Evolutionary conservation across 768 basidiomycete genomes (phyloP).

Genomic region (Pisolithus microcarpus): DNA sequence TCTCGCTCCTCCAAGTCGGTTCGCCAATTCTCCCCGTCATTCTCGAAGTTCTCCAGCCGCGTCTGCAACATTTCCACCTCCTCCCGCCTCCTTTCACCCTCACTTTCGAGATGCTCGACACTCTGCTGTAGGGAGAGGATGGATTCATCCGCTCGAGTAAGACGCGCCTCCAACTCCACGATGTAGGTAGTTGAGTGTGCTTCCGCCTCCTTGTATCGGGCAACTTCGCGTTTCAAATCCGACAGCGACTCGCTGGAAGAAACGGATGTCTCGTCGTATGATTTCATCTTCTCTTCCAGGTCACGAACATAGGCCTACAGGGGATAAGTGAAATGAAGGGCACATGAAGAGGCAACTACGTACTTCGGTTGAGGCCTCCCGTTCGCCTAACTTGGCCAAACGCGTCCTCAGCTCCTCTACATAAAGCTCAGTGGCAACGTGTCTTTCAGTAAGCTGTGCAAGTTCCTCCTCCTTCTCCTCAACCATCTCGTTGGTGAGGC

Average conservation of each 20-base stretch:
- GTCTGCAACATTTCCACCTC: constrained; percentile 66
- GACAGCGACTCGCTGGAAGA: constrained; percentile 71
- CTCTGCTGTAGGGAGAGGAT: constrained; percentile 58
- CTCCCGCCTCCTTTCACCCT: constrained; percentile 64
- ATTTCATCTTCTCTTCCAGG: constrained; percentile 85
- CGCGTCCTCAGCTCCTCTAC: constrained; percentile 79
- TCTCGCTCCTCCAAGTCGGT: constrained; percentile 82
- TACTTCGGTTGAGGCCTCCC: constrained; percentile 90
- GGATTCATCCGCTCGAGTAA: constrained; percentile 74
- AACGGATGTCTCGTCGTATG: constrained; percentile 71
- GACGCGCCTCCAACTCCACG: constrained; percentile 74
- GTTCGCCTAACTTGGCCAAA: constrained; percentile 74
- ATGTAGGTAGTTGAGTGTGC: constrained; percentile 71
- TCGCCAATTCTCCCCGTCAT: constrained; percentile 77
- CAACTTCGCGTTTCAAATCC: constrained; percentile 79
- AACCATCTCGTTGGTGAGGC: constrained; percentile 87
- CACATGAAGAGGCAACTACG: constrained; percentile 13
- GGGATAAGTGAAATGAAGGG: constrained; percentile 1
- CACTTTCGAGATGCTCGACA: constrained; percentile 71
- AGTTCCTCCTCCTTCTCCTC: constrained; percentile 88
- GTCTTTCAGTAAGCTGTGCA: constrained; percentile 54
- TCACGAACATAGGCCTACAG: constrained; percentile 85
- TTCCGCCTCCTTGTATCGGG: constrained; percentile 71
- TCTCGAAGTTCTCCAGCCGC: constrained; percentile 60
- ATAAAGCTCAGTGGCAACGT: constrained; percentile 75